These are phyloP conservation scores for Fusarium sp. DNA, from an alignment of 2,329 filamentous ascomycete species.

Conservation along the genomic window DNA sequence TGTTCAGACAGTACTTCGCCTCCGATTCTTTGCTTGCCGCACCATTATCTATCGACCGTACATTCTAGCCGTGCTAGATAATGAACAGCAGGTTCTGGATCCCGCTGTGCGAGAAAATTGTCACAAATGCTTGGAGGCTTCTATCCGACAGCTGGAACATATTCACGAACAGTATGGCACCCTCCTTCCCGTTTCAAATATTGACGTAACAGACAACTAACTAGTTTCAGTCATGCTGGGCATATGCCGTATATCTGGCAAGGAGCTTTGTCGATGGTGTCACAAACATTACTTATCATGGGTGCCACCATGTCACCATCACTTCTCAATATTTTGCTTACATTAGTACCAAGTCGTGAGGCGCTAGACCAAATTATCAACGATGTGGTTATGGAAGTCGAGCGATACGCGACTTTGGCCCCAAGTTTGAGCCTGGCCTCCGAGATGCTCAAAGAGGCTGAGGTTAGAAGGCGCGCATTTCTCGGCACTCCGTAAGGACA, in stretches of 20 bases:
- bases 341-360: conserved; percentile 66
- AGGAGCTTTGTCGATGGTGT: conserved; percentile 84
- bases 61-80: conserved; percentile 82
- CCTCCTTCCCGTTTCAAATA: background rate
- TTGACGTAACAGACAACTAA: conserved; percentile 16
- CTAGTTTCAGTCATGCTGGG: conserved; percentile 72
- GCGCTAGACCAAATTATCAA: conserved; percentile 81
- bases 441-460: conserved; percentile 84
- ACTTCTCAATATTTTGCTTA: conserved; percentile 73
- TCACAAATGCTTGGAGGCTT: conserved; percentile 84
- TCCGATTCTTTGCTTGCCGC: conserved; percentile 86
- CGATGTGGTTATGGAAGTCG: conserved; percentile 80
- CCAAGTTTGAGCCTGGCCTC: conserved; percentile 81
- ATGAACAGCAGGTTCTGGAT: conserved; percentile 78
- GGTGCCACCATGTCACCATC: conserved; percentile 84
- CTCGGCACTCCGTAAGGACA: conserved; percentile 58
- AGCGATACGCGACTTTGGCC: conserved; percentile 78
- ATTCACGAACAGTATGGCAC: conserved; percentile 77
- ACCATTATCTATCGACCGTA: conserved; percentile 90
- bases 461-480: conserved; percentile 75
- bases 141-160: conserved; percentile 82
- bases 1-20: conserved; percentile 81
- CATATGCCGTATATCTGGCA: conserved; percentile 91
- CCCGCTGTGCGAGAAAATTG: conserved; percentile 81
- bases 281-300: conserved; percentile 85